Conservation (phyloP, 345 rosid genomes). For the Cardamine resedifolia region DNA sequence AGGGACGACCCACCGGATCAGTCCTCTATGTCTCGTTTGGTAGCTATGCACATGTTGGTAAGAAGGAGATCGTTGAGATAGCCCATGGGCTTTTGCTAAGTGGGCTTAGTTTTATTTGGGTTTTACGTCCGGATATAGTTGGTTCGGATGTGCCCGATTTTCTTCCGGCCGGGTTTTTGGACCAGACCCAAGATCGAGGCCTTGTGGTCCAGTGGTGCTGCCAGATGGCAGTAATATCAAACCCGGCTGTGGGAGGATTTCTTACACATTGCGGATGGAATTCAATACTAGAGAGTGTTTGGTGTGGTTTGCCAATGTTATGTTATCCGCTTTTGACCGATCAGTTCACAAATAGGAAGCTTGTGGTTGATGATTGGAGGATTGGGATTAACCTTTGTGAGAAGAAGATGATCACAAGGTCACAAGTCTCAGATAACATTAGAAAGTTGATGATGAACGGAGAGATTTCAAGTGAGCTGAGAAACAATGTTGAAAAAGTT, state of each 20-base stretch:
- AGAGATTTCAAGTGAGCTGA: constrained; percentile 37
- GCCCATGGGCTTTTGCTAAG: constrained; percentile 52
- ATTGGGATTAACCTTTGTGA: constrained; percentile 56
- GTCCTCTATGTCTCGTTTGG: constrained; percentile 61
- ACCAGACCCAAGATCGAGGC: constrained; percentile 42
- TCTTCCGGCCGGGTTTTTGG: constrained; percentile 45
- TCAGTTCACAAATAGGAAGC: constrained; percentile 67
- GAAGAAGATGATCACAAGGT: constrained; percentile 34
- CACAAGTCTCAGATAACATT: constrained; percentile 41
- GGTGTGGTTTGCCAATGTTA: constrained; percentile 58
- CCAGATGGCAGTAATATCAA: constrained; percentile 49
- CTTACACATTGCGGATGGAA: constrained; percentile 81
- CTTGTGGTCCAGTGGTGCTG: constrained; percentile 61
- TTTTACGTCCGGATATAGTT: constrained; percentile 63
- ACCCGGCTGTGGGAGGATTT: constrained; percentile 63
- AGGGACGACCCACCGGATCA: constrained; percentile 38
- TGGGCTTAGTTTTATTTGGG: constrained; percentile 52
- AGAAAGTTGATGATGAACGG: constrained; percentile 43
- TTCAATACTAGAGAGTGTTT: constrained; percentile 55
- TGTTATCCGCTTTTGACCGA: constrained; percentile 65
- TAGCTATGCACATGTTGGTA: constrained; percentile 53
- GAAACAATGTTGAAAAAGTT: constrained; percentile 36
- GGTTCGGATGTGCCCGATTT: constrained; percentile 48
- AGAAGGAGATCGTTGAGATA: constrained; percentile 47
- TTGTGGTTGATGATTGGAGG: constrained; percentile 70